Percentiles rank a stretch among this genome's conserved stretches.
Evolutionary conservation across 2,329 filamentous ascomycete species (phyloP).

Genomic region (Dryadomyces quercus-mongolicae): DNA sequence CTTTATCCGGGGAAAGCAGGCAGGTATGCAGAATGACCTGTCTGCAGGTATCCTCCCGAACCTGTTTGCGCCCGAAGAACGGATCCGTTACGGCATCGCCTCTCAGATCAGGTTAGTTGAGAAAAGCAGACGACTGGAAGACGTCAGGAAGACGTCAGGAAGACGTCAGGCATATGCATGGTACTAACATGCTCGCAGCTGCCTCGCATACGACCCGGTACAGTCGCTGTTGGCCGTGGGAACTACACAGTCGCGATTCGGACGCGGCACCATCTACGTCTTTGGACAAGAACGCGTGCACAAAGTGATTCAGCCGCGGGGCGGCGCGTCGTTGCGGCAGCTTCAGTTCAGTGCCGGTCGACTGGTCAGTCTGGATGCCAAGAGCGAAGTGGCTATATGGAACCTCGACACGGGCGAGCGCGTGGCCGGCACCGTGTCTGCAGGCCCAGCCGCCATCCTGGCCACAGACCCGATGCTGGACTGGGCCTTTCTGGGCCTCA

Average conservation of each 20-base stretch:
- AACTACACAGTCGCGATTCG: slow-evolving; percentile 77
- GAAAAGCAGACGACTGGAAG: too few species aligned
- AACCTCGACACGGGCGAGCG: slow-evolving; percentile 60
- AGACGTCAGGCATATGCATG: too few species aligned
- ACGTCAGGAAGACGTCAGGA: too few species aligned
- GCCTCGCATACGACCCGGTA: slow-evolving; percentile 81
- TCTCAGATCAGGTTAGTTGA: slow-evolving; percentile 60
- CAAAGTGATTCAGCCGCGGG: slow-evolving; percentile 58
- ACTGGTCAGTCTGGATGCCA: slow-evolving; percentile 71
- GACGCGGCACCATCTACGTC: slow-evolving; percentile 77
- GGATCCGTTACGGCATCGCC: slow-evolving; percentile 70
- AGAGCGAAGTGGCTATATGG: slow-evolving; percentile 77
- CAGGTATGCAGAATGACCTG: slow-evolving; percentile 83
- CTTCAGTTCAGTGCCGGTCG: slow-evolving; percentile 81
- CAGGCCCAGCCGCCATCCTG: slow-evolving; percentile 62
- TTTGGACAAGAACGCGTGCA: slow-evolving; percentile 74
- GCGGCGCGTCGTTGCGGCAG: slow-evolving; percentile 61
- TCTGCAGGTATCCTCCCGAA: slow-evolving; percentile 69
- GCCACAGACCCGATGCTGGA: slow-evolving; percentile 83
- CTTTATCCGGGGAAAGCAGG: slow-evolving; percentile 85
- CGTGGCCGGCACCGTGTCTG: slow-evolving; percentile 59
- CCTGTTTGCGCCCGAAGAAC: slow-evolving; percentile 73
- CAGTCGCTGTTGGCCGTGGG: slow-evolving; percentile 89
- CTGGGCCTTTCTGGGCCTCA: slow-evolving; percentile 77
- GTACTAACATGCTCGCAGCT: slow-evolving; percentile 33